Base-by-base conservation (phyloP, 1,284 basidiomycete species). In the Leccinum pseudoinsigne region DNA sequence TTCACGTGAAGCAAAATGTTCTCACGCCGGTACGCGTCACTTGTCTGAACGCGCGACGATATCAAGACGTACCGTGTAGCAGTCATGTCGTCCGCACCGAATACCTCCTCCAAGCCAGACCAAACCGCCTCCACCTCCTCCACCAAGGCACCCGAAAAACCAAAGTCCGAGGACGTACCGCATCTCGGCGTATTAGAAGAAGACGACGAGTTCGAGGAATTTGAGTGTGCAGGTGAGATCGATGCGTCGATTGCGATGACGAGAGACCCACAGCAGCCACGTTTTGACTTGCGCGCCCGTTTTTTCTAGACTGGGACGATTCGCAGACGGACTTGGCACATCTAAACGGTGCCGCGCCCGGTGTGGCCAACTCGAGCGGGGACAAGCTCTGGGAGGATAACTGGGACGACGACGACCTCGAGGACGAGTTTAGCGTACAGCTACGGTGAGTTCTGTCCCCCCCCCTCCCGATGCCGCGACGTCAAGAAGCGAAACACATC, bases 321-420 rank as follows among this genome's bases (percentile, higher is more conserved):
- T 86, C 89, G 0, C 83, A 93, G 68, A 93, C 93, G 4, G 88
- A 92, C 72, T 77, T 94, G 28, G 88, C 89, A 7, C 90, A 93
- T 73, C 77, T 93, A 53, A 84, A 83, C 60, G 88, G 88, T n/a
- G 80, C 84, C 12, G 83, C 85, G 21, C 89, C 89, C 3, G 90
- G 88, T 4, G 86, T 82, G 23, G 88, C 90, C 11, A 89, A 87
- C 72, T 87, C 88, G 26, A 86, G 85, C 47, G 88, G 88, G 11
- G 86, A 93, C 76, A 93, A 95, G 74, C 81, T 98, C 36, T 99
- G 97, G 97, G 96, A 98, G 81, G 97, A 98, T 72, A 98, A 98
- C 76, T 99, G 97, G 97, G 97, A 99, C 73, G 97, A 99, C 72
- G 97, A 99, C 78, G 96, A 98, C 77, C 90, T 97, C 66, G 97